These are phyloP conservation scores for Epichloe gansuensis DNA, from an alignment of 2,329 filamentous ascomycete genomes.

Conservation along the genomic window DNA sequence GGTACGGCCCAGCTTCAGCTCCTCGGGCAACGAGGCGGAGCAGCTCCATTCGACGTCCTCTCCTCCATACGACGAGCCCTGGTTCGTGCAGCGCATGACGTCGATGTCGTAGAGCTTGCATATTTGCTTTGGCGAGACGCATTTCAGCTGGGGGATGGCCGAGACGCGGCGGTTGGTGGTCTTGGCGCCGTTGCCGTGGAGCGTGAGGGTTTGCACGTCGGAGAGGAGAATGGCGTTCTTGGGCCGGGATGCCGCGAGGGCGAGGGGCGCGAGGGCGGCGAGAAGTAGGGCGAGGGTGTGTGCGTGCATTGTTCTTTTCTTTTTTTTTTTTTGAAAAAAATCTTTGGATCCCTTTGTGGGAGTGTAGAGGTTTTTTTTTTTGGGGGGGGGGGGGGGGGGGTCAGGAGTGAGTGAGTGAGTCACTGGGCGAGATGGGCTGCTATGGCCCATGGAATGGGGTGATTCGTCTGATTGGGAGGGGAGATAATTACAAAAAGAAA, in stretches of 20 bases:
- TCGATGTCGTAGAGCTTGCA: conserved; percentile 63
- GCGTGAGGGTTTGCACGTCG: conserved; percentile 62
- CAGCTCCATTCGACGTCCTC: conserved; percentile 91
- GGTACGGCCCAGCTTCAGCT: conserved; percentile 63
- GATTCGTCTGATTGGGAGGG: no score
- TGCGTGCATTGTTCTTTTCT: conserved; percentile 16
- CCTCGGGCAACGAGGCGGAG: conserved; percentile 45
- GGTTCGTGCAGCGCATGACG: conserved; percentile 80
- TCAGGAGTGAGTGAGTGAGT: no score
- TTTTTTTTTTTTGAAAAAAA: background rate
- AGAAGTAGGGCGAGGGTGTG: conserved; percentile 10
- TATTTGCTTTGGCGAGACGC: conserved; percentile 51
- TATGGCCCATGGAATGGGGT: no score
- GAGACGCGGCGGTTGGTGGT: conserved; percentile 67
- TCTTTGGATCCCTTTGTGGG: background rate
- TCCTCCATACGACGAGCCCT: conserved; percentile 62
- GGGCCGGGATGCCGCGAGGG: conserved; percentile 20
- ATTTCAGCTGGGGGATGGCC: conserved; percentile 67
- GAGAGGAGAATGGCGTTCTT: conserved; percentile 44
- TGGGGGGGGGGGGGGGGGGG: no score
- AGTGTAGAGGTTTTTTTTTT: no score
- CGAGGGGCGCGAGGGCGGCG: conserved; percentile 15
- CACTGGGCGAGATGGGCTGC: no score
- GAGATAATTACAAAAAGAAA: no score
- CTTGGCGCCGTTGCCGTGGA: conserved; percentile 47